phyloP scores from a whole-genome alignment of 805 yeast species.

The Starmerella geochares region DNA sequence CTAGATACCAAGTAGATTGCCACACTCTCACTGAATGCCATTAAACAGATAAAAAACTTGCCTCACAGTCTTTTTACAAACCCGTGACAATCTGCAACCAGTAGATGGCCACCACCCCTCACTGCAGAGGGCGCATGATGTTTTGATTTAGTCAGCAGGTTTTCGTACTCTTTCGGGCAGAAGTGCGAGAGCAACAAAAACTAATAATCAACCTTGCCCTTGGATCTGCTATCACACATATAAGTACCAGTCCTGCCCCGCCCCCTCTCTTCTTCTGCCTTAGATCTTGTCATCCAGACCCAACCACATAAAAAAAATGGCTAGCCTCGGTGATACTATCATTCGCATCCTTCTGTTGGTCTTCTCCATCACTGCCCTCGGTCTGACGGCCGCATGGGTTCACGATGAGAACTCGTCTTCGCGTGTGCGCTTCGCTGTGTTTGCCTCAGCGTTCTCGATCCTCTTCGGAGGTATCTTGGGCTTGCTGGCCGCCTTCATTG shows the following conservation, averaged over 20 bases:
- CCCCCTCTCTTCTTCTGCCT: slow-evolving; percentile 6
- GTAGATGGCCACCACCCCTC: not conserved
- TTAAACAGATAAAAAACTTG: not conserved
- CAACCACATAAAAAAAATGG: slow-evolving; percentile 28
- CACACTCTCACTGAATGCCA: too few relatives aligned
- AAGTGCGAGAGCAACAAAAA: slow-evolving; percentile 15
- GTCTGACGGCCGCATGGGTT: slow-evolving; percentile 74
- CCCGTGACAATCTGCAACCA: not conserved
- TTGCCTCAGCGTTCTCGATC: slow-evolving; percentile 78
- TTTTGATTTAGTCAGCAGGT: slow-evolving; percentile 16
- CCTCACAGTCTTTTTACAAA: not conserved
- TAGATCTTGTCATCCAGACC: not conserved
- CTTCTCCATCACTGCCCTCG: slow-evolving; percentile 69
- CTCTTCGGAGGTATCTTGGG: slow-evolving; percentile 46
- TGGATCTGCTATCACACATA: slow-evolving; percentile 13
- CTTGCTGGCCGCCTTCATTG: slow-evolving; percentile 59
- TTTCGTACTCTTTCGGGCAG: slow-evolving; percentile 20
- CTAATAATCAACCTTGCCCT: slow-evolving; percentile 18
- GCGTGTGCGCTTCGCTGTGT: slow-evolving; percentile 80
- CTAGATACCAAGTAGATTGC: too few relatives aligned
- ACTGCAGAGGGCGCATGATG: slow-evolving; percentile 10
- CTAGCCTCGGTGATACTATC: slow-evolving; percentile 65
- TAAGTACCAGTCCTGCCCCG: slow-evolving; percentile 17
- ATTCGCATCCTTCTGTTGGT: slow-evolving; percentile 67
- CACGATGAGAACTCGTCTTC: slow-evolving; percentile 50